Base-by-base conservation (phyloP, 2,329 filamentous ascomycete species). In the Aspergillus pseudoglaucus region DNA sequence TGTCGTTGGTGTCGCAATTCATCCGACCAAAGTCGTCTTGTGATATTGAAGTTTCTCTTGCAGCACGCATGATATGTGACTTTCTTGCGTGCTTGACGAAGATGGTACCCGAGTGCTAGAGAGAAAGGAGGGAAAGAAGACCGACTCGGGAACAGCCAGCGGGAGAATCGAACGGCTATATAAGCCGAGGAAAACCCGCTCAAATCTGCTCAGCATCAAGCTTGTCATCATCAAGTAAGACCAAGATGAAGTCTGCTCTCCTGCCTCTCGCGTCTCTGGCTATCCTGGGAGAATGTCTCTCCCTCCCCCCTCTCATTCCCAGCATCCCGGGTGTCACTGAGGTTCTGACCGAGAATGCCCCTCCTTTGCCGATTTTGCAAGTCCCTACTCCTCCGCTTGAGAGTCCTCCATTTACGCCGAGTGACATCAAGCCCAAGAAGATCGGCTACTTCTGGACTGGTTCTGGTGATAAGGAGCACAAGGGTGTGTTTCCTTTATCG, bases 401-500 rank as follows among this genome's bases (percentile, higher is more conserved):
- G 2, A 79, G 76, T 54, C 73, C 73, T 7, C 75, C 75, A 6
- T 82, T 81, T 51, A 69, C 66, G 9, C 66, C 72, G 2, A 78
- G 75, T 59, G 67, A 78, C 50, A 75, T 83, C 59, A 78, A 77
- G 66, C 80, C 81, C 23, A 83, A 83, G 75, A 83, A 83, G 69
- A 79, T 83, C 59, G 81, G 79, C 0, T 82, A 82, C 64, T 82
- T 83, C 67, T 83, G 79, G 79, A 81, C 79, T 45, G 80, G 75
- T 15, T 71, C 80, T 30, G 80, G 77, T 32, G 79, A 83, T 57
- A 82, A 83, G 57, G 58, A 73, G 42, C 79, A 83, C 63, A 76
- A 76, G 59, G 75, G 64, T 63, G 49, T 3, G 39, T 42, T 14
- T 14, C 7, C 22, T 27, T 42, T 39, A 15, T 39, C 9, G 3